Percentiles rank a stretch among this genome's conserved stretches.
These are phyloP conservation scores for Trichocladium antarcticum DNA, from an alignment of 495 filamentous ascomycete species.

Conservation along the genomic window DNA sequence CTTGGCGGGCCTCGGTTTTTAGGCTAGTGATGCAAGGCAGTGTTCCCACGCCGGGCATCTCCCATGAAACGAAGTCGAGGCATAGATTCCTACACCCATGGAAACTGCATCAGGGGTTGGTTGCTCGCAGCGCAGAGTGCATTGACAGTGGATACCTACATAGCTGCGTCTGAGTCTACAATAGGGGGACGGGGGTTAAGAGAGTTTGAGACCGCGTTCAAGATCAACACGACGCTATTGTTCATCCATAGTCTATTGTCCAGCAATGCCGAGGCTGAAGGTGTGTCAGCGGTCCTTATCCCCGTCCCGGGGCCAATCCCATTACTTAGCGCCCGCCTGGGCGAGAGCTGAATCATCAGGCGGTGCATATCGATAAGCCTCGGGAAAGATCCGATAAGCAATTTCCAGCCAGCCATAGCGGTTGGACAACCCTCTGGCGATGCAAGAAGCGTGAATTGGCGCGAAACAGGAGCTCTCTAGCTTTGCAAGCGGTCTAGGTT, in stretches of 20 bases:
- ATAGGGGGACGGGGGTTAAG: no score
- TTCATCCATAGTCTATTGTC: not conserved
- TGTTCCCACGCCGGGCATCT: no score
- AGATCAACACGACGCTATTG: no score
- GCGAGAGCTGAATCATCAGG: conserved; percentile 14
- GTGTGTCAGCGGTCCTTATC: not conserved
- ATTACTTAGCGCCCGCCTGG: conserved; percentile 11
- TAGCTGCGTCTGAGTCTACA: no score
- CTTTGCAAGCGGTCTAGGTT: not conserved
- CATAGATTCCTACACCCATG: no score
- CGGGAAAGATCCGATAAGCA: conserved; percentile 23
- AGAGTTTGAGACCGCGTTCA: no score
- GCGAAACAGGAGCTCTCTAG: not conserved
- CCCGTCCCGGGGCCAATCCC: not conserved
- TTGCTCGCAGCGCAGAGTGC: no score
- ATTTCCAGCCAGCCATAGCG: conserved; percentile 19
- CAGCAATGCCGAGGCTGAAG: conserved; percentile 10
- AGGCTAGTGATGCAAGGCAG: no score
- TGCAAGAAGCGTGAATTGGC: conserved; percentile 1
- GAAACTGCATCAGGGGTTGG: no score
- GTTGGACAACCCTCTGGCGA: conserved; percentile 15
- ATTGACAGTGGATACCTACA: no score
- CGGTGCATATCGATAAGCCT: conserved; percentile 24
- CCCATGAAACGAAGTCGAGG: no score
- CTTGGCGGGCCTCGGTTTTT: not conserved